phyloP scores from a whole-genome alignment of 2,329 filamentous ascomycete genomes.

The Trichoderma sp. region DNA sequence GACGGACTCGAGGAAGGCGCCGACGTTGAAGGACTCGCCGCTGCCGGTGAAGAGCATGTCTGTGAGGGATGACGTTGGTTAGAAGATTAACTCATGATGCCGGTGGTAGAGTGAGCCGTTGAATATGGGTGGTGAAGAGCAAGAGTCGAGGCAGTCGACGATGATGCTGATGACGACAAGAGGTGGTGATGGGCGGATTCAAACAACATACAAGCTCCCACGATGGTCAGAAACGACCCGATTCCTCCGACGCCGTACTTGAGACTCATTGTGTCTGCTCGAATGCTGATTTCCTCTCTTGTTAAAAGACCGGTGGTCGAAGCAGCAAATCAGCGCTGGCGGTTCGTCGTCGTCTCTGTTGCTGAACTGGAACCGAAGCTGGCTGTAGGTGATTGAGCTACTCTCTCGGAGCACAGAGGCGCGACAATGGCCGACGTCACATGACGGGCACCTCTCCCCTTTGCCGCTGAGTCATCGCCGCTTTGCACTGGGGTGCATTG shows the following conservation, averaged over 20 bases:
- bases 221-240: slow-evolving; percentile 68
- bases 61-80: slow-evolving; percentile 43
- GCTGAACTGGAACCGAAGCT: slow-evolving; percentile 30
- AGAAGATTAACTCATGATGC: background rate
- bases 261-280: slow-evolving; percentile 63
- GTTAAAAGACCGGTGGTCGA: slow-evolving; percentile 33
- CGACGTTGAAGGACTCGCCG: slow-evolving; percentile 96
- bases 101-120: background rate
- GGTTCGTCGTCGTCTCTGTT: slow-evolving; percentile 23
- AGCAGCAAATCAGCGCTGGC: slow-evolving; percentile 29
- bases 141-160: too few species aligned
- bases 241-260: slow-evolving; percentile 70
- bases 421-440: slow-evolving; percentile 40
- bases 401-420: slow-evolving; percentile 31
- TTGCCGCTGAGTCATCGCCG: slow-evolving; percentile 36
- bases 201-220: slow-evolving; percentile 73
- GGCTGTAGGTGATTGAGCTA: slow-evolving; percentile 27
- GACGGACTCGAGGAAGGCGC: slow-evolving; percentile 89
- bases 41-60: slow-evolving; percentile 98
- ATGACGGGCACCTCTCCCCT: slow-evolving; percentile 36
- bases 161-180: too few species aligned
- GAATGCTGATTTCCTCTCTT: slow-evolving; percentile 32
- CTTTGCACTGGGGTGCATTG: slow-evolving; percentile 2
- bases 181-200: background rate
- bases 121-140: background rate